Base-by-base conservation (phyloP, 495 filamentous ascomycete genomes). In the Neurospora sp. region DNA sequence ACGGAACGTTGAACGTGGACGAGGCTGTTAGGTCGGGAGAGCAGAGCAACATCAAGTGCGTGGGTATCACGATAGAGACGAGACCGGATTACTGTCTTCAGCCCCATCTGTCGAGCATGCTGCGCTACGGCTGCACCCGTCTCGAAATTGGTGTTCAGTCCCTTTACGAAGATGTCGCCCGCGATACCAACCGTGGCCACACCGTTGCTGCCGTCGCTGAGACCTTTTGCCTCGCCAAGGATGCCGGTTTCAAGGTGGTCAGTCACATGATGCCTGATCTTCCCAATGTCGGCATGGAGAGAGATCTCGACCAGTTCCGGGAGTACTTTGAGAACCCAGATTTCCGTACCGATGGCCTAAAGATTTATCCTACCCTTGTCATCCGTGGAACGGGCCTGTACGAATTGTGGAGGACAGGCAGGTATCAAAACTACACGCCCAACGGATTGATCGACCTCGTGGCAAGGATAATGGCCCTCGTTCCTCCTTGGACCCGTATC, bases 221-320 rank as follows among this genome's bases (percentile, higher is more conserved):
- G 81, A 98, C 95, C 0, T 99, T 99, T 82, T 93, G 90, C 77
- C 87, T 97, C 20, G 90, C 96, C 72, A 99, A 99, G 82, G 96
- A 99, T 82, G 93, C 96, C 37, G 96, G 96, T 18, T 99, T 97
- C 87, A 99, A 99, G 82, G 95, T 99, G 8, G 96, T 99, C 76
- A 94, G 91, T 75, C 96, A 99, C 82, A 99, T 99, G 96, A 99
- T 99, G 96, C 96, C 96, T 16, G 96, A 99, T 79, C 85, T 99
- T 38, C 96, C 96, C 14, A 99, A 99, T 78, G 96, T 99, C 6
- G 96, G 96, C 72, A 96, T 98, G 92, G 96, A 98, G 83, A 91
- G 96, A 74, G 96, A 99, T 80, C 85, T 99, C 37, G 94, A 95
- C 79, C 96, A 99, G 77, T 99, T 99, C 84, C 87, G 91, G 74